Conservation (phyloP, 306 rosid genomes). For the Mimosa pudica region DNA sequence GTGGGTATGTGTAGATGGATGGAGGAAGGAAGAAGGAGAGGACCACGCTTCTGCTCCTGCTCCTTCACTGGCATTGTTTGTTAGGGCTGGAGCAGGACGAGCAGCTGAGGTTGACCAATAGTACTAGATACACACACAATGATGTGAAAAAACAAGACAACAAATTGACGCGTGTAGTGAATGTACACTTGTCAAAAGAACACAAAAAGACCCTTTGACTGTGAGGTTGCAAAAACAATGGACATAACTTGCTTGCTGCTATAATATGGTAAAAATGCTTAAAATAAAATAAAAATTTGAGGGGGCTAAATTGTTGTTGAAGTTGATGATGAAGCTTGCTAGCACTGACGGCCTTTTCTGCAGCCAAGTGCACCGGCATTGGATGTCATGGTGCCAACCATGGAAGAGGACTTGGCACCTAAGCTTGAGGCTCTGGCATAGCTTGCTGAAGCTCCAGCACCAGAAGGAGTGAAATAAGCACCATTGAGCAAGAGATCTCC, state of each 20-base stretch:
- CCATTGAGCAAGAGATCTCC: conserved; percentile 88
- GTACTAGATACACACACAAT: conserved; percentile 45
- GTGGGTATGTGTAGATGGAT: conserved; percentile 40
- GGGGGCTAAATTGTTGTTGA: conserved; percentile 25
- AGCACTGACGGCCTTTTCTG: conserved; percentile 81
- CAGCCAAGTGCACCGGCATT: conserved; percentile 79
- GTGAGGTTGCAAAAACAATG: conserved; percentile 36
- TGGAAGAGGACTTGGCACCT: conserved; percentile 93
- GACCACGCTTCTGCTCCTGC: conserved; percentile 96
- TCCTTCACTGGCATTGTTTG: conserved; percentile 60
- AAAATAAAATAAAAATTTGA: conserved; percentile 35
- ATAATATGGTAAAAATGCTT: conserved; percentile 42
- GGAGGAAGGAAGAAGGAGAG: conserved; percentile 33
- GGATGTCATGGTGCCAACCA: conserved; percentile 91
- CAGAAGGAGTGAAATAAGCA: conserved; percentile 94
- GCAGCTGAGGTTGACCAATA: conserved; percentile 86
- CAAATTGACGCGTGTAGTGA: conserved; percentile 70
- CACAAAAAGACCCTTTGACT: conserved; percentile 32
- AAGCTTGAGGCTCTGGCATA: conserved; percentile 98
- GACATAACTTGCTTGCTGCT: conserved; percentile 40
- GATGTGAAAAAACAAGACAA: conserved; percentile 34
- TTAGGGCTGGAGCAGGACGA: conserved; percentile 85
- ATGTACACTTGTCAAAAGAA: conserved; percentile 81
- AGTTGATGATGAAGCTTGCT: conserved; percentile 22
- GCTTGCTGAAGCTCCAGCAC: conserved; percentile 95